Evolutionary conservation across 306 rosid species (phyloP).

Genomic region (Styphnolobium japonicum): DNA sequence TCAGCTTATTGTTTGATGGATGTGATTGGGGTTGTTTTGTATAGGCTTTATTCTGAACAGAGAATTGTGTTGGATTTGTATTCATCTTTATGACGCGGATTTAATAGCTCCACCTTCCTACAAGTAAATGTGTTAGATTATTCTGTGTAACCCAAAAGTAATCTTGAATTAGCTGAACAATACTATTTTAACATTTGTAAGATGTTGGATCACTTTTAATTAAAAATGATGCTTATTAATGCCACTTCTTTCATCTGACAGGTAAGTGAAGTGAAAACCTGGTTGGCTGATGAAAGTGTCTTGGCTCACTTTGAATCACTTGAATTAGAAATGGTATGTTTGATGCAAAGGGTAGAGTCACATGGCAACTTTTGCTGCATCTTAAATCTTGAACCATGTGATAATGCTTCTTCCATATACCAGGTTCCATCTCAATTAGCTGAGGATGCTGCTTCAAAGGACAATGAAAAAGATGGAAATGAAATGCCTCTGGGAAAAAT

Average conservation of each 20-base stretch:
- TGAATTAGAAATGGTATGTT: constrained; percentile 68
- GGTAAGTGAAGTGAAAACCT: constrained; percentile 60
- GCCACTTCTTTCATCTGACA: constrained; percentile 37
- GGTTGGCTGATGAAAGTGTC: constrained; percentile 80
- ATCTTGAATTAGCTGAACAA: background rate
- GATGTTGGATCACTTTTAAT: background rate
- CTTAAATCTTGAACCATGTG: constrained; percentile 27
- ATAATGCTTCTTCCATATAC: constrained; percentile 20
- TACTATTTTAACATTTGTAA: background rate
- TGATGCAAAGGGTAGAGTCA: constrained; percentile 9
- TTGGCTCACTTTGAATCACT: constrained; percentile 78
- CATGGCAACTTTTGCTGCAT: constrained; percentile 8
- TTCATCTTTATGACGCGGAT: background rate
- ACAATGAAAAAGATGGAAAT: constrained; percentile 60
- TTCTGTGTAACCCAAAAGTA: background rate
- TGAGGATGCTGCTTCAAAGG: constrained; percentile 54
- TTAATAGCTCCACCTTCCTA: too few relatives aligned
- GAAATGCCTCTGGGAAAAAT: constrained; percentile 87
- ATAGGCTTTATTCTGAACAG: constrained; percentile 9
- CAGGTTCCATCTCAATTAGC: constrained; percentile 57
- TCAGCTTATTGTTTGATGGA: constrained; percentile 18
- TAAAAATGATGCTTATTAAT: constrained; percentile 11
- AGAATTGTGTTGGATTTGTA: background rate
- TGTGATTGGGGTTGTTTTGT: constrained; percentile 10
- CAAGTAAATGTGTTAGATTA: background rate